Conservation (phyloP, 1,284 basidiomycete genomes). For the Ceratorhiza oryzae-sativae region DNA sequence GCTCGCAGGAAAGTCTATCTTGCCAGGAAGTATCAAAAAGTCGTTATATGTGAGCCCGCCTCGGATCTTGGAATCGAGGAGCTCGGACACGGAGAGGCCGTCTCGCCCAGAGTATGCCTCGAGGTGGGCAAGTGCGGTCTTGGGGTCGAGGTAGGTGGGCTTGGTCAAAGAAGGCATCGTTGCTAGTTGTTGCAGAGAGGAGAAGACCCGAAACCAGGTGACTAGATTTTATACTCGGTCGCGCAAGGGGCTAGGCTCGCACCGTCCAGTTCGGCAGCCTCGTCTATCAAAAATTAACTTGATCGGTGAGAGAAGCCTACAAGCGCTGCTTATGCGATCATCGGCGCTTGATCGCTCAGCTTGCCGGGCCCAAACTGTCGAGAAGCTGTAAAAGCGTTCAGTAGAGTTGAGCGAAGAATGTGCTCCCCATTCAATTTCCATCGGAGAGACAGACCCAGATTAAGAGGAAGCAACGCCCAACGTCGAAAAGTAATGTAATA, state of each 20-base stretch:
- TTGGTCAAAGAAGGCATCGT: constrained; percentile 26
- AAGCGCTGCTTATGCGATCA: background rate
- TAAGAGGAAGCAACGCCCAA: no score
- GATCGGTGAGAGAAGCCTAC: constrained; percentile 2
- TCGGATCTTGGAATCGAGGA: constrained; percentile 88
- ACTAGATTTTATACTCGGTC: constrained; percentile 2
- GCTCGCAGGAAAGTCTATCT: constrained; percentile 90
- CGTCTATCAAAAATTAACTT: constrained; percentile 32
- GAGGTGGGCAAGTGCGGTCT: constrained; percentile 75
- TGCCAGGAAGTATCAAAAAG: constrained; percentile 92
- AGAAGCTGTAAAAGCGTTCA: no score
- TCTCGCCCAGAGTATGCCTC: constrained; percentile 77
- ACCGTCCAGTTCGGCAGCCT: background rate
- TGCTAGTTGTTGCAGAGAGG: constrained; percentile 5
- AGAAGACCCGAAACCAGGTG: background rate
- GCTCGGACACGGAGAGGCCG: constrained; percentile 85
- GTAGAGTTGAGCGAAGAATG: no score
- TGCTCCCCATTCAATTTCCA: no score
- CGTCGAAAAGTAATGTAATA: no score
- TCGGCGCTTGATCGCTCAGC: no score
- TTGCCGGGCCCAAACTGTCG: no score
- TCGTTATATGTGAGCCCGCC: constrained; percentile 98
- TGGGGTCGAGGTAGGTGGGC: constrained; percentile 60
- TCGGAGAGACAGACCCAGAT: no score
- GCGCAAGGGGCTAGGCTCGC: background rate